Conservation (phyloP, 768 basidiomycete species). For the Hygrophorus pudorinus region DNA sequence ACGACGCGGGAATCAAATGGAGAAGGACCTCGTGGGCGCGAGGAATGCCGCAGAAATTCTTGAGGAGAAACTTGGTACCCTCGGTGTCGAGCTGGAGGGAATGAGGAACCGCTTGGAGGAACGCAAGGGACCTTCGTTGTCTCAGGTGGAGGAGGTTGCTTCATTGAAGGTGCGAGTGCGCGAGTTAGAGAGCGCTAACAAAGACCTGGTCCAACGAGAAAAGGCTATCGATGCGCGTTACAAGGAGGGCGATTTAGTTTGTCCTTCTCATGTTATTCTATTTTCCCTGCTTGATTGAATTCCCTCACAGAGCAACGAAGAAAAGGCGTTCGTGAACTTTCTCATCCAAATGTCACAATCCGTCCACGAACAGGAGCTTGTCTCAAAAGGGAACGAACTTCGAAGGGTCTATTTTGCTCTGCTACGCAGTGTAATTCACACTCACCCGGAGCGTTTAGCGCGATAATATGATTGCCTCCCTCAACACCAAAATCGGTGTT, state of each 20-base stretch:
- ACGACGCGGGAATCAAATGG: constrained; percentile 18
- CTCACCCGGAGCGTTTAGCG: constrained; percentile 24
- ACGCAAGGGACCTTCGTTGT: not conserved
- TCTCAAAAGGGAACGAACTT: constrained; percentile 47
- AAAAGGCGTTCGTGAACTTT: constrained; percentile 38
- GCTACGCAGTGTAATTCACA: not conserved
- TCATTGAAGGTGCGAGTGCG: constrained; percentile 12
- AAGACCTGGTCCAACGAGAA: constrained; percentile 15
- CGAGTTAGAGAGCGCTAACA: constrained; percentile 16
- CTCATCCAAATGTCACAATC: constrained; percentile 35
- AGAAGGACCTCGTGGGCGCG: constrained; percentile 15
- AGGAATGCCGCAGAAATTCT: constrained; percentile 11
- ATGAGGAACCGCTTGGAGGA: not conserved
- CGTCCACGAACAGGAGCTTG: constrained; percentile 41
- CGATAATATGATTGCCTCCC: constrained; percentile 33
- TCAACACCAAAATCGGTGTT: constrained; percentile 33
- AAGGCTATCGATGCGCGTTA: constrained; percentile 30
- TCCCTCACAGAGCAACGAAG: constrained; percentile 31
- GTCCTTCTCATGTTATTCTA: constrained; percentile 4
- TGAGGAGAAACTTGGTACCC: constrained; percentile 8
- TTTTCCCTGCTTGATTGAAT: not conserved
- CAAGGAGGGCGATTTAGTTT: constrained; percentile 36
- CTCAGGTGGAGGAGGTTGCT: constrained; percentile 7
- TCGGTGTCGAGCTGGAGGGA: constrained; percentile 9
- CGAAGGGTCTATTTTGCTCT: constrained; percentile 29